Conservation (phyloP, 306 rosid species). For the Acacia confusa region DNA sequence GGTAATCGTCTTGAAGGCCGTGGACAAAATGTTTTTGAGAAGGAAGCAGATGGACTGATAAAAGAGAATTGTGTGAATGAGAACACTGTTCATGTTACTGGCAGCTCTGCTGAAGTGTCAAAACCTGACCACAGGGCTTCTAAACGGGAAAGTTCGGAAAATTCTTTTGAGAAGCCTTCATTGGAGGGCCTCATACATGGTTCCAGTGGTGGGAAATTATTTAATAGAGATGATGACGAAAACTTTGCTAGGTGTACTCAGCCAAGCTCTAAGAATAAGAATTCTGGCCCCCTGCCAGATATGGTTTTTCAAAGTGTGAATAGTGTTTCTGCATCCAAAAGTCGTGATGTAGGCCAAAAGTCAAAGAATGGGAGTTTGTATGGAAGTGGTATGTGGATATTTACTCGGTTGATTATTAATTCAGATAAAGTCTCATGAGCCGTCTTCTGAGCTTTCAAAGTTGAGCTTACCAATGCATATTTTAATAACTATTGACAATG, state of each 20-base stretch:
- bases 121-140: conserved; percentile 31
- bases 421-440: background rate
- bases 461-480: background rate
- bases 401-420: conserved; percentile 2
- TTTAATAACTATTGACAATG: conserved; percentile 15
- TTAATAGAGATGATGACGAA: conserved; percentile 62
- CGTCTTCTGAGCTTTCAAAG: background rate
- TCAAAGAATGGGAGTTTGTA: conserved; percentile 26
- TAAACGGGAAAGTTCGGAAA: conserved; percentile 30
- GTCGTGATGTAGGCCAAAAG: conserved; percentile 25
- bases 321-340: conserved; percentile 27
- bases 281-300: conserved; percentile 30
- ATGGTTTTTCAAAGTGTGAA: conserved; percentile 17
- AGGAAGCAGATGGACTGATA: conserved; percentile 36
- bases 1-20: conserved; percentile 45
- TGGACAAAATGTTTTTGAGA: conserved; percentile 45
- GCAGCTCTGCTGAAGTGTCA: conserved; percentile 29
- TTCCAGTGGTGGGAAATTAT: conserved; percentile 36
- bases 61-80: conserved; percentile 33
- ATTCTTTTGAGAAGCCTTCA: conserved; percentile 31
- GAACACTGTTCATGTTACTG: conserved; percentile 19
- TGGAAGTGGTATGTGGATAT: conserved; percentile 35
- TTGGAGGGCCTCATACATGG: conserved; percentile 14
- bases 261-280: conserved; percentile 31
- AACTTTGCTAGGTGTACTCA: conserved; percentile 42